Evolutionary conservation across 306 rosid genomes (phyloP).

Genomic region (Fagus crenata): DNA sequence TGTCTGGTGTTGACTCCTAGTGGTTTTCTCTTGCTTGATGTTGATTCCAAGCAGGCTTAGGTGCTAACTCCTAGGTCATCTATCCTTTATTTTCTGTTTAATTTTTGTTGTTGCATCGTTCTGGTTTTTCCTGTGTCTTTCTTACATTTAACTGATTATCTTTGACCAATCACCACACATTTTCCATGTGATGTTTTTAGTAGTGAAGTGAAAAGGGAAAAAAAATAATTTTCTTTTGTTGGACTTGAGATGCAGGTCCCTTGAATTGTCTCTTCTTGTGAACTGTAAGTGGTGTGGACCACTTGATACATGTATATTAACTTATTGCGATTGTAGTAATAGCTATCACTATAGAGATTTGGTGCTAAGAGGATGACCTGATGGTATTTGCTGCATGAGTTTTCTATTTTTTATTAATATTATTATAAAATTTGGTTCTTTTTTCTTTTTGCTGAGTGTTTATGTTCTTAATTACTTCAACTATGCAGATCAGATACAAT

Average conservation of each 20-base stretch:
- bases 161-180: not conserved
- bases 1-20: no score
- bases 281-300: not conserved
- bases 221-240: not conserved
- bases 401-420: no score
- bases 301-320: not conserved
- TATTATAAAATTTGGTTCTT: not conserved
- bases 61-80: no score
- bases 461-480: slow-evolving; percentile 22
- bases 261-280: not conserved
- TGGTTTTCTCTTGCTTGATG: no score
- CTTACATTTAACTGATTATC: not conserved
- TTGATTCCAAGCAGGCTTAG: no score
- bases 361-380: not conserved
- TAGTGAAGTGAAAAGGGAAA: not conserved
- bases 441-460: slow-evolving; percentile 7
- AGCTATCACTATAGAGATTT: not conserved
- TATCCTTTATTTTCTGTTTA: no score
- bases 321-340: not conserved
- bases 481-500: slow-evolving; percentile 85
- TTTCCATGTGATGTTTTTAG: not conserved
- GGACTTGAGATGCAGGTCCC: not conserved
- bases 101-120: no score
- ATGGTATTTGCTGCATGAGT: not conserved
- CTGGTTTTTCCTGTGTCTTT: no score